Conservation (phyloP, 2,329 filamentous ascomycete species). For the Helminthosporium solani region DNA sequence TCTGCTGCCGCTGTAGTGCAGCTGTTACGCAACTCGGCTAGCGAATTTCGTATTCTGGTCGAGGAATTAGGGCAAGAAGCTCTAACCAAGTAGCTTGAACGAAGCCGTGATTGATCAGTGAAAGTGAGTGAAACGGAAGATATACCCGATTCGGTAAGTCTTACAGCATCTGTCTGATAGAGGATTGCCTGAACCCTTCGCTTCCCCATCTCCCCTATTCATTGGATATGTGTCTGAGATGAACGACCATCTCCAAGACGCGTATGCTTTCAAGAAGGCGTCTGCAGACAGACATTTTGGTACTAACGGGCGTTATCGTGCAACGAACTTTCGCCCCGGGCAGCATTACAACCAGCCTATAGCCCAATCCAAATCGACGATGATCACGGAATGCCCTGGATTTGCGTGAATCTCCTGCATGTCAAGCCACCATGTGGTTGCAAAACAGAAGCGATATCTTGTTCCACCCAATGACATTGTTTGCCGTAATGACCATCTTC, state of each 20-base stretch:
- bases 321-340: conserved; percentile 8
- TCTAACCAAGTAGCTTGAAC: neutral
- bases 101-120: neutral
- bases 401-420: neutral
- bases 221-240: neutral
- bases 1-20: conserved; percentile 7
- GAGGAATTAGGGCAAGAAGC: neutral
- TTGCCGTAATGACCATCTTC: neutral
- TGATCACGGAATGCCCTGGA: neutral
- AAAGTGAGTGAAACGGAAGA: neutral
- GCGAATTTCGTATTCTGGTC: conserved; percentile 2
- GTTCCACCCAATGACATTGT: conserved; percentile 1
- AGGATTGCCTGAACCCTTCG: neutral
- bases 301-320: conserved; percentile 7
- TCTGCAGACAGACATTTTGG: conserved; percentile 22
- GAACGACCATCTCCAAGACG: conserved; percentile 13
- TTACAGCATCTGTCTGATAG: too few species aligned
- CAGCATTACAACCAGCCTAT: neutral
- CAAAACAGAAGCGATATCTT: neutral
- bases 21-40: conserved; percentile 2
- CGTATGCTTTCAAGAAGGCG: conserved; percentile 30
- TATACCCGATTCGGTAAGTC: neutral
- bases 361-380: neutral
- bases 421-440: neutral
- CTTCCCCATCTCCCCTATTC: neutral